These are phyloP conservation scores for Sindora glabra DNA, from an alignment of 306 rosid genomes.

Conservation along the genomic window DNA sequence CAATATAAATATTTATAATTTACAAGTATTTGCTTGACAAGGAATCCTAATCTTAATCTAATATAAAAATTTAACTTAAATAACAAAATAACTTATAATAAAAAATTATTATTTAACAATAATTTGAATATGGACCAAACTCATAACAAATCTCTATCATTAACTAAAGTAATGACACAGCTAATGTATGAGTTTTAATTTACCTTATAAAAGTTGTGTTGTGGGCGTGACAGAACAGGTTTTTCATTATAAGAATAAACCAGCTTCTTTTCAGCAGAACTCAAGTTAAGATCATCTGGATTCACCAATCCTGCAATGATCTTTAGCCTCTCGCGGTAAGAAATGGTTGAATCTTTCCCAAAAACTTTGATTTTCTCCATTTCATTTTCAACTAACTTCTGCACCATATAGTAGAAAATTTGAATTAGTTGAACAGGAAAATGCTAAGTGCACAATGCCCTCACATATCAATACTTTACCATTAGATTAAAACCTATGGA, in stretches of 20 bases:
- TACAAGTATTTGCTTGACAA: too few relatives aligned
- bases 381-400: slow-evolving; percentile 87
- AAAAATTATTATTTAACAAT: too few relatives aligned
- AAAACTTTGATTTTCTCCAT: slow-evolving; percentile 82
- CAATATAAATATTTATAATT: too few relatives aligned
- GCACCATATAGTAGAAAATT: slow-evolving; percentile 8
- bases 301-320: slow-evolving; percentile 82
- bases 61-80: too few relatives aligned
- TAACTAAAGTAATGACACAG: neutral
- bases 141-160: too few relatives aligned
- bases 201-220: slow-evolving; percentile 80
- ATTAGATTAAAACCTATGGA: too few relatives aligned
- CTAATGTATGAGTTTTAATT: neutral
- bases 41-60: too few relatives aligned
- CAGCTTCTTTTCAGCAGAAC: slow-evolving; percentile 76
- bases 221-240: slow-evolving; percentile 94
- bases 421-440: neutral
- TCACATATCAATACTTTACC: too few relatives aligned
- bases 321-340: slow-evolving; percentile 85
- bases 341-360: slow-evolving; percentile 60
- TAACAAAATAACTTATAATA: too few relatives aligned
- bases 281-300: slow-evolving; percentile 78
- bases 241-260: slow-evolving; percentile 75
- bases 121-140: too few relatives aligned
- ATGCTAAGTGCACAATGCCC: too few relatives aligned